These are phyloP conservation scores for Casuarina cunninghamiana DNA, from an alignment of 306 rosid genomes.

Conservation along the genomic window DNA sequence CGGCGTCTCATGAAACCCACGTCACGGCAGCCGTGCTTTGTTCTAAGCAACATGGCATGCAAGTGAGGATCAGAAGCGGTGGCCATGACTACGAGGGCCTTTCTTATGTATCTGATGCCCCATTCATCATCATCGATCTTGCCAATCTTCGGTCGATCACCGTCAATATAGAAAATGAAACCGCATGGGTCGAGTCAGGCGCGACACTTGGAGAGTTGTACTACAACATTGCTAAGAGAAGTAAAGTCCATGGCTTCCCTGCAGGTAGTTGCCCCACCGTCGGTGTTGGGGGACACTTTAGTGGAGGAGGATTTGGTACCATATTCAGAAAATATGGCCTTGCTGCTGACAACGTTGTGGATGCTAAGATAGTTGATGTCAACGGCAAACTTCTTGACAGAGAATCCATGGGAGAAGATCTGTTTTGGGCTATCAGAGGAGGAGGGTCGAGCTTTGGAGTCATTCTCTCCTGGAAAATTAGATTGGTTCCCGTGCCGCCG, in stretches of 20 bases:
- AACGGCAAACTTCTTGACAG: background rate
- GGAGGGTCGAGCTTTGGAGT: conserved; percentile 8
- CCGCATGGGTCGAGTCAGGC: background rate
- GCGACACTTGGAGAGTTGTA: background rate
- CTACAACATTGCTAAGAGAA: background rate
- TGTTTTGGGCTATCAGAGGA: conserved; percentile 12
- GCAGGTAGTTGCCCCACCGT: background rate
- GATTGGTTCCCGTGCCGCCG: background rate
- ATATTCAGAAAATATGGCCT: conserved; percentile 9
- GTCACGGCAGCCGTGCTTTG: conserved; percentile 1
- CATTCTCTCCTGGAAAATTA: background rate
- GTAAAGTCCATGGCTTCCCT: background rate
- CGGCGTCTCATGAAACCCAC: background rate
- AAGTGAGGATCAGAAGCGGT: background rate
- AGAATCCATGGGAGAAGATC: conserved; percentile 12
- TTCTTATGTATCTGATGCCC: background rate
- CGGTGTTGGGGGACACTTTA: conserved; percentile 2
- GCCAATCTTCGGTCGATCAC: background rate
- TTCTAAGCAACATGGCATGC: background rate
- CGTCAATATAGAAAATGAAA: background rate
- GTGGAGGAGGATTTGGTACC: conserved; percentile 7
- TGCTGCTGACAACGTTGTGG: conserved; percentile 5
- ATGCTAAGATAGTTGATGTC: conserved; percentile 8
- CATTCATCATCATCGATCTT: conserved; percentile 10
- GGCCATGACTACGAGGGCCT: conserved; percentile 12